These are phyloP conservation scores for Dicorynia guianensis DNA, from an alignment of 306 rosid genomes.

Conservation along the genomic window DNA sequence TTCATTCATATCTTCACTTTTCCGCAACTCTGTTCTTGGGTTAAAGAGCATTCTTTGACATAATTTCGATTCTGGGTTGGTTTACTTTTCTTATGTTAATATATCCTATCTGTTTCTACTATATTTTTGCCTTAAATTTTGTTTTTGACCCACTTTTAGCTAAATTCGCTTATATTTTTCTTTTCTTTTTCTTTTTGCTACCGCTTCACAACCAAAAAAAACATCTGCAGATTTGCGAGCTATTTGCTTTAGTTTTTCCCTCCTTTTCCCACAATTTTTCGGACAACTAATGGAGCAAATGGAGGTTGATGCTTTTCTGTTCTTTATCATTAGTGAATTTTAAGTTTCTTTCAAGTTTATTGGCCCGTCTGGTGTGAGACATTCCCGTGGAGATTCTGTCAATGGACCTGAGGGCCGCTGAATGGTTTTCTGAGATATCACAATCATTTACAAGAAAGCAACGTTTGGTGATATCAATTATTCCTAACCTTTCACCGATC, in stretches of 20 bases:
- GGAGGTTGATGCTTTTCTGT: neutral
- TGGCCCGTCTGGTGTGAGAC: neutral
- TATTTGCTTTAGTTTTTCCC: neutral
- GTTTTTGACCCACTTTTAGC: neutral
- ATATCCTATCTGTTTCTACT: conserved; percentile 1
- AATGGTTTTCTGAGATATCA: neutral
- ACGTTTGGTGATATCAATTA: neutral
- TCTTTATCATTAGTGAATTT: neutral
- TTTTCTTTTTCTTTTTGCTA: neutral
- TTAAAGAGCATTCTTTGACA: conserved; percentile 6
- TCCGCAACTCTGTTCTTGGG: neutral
- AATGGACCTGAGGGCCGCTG: neutral
- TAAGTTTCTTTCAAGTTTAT: neutral
- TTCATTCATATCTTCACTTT: neutral
- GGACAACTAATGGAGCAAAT: neutral
- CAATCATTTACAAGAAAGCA: neutral
- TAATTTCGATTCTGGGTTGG: conserved; percentile 32
- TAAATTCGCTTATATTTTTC: neutral
- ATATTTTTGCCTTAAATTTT: neutral
- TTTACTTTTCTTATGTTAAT: neutral
- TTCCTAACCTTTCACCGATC: neutral
- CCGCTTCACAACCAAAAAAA: too few species aligned
- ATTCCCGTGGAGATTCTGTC: neutral
- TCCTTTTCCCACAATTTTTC: neutral
- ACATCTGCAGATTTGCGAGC: neutral